Evolutionary conservation across 208 protist genomes (phyloP).

Genomic region (Trypanosomatidae sp.): DNA sequence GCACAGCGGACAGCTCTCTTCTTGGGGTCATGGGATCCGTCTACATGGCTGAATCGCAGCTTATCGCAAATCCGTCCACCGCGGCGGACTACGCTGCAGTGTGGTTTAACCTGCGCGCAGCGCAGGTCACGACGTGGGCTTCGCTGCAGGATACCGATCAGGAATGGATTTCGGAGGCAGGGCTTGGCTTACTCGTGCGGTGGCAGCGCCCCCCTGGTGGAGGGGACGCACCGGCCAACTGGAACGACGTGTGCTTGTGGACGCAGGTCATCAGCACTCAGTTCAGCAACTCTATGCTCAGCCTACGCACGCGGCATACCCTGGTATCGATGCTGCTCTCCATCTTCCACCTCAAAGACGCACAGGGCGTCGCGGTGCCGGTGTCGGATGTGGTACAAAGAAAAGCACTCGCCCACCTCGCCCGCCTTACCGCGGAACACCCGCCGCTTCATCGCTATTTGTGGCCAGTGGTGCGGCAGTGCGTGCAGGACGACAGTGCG

Average conservation of each 20-base stretch:
- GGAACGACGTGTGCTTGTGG: slow-evolving; percentile 38
- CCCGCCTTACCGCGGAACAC: slow-evolving; percentile 46
- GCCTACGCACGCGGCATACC: slow-evolving; percentile 40
- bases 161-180: slow-evolving; percentile 1
- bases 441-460: slow-evolving; percentile 60
- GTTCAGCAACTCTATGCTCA: slow-evolving; percentile 46
- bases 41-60: slow-evolving; percentile 40
- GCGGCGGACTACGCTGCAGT: slow-evolving; percentile 29
- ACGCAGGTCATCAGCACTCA: slow-evolving; percentile 37
- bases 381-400: slow-evolving; percentile 45
- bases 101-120: slow-evolving; percentile 61
- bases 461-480: slow-evolving; percentile 71
- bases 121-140: slow-evolving; percentile 57
- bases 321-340: slow-evolving; percentile 68
- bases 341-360: slow-evolving; percentile 58
- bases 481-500: slow-evolving; percentile 67
- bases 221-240: slow-evolving; percentile 4
- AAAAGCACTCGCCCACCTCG: slow-evolving; percentile 55
- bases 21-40: slow-evolving; percentile 16
- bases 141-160: slow-evolving; percentile 16
- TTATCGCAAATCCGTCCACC: slow-evolving; percentile 24
- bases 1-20: neutral
- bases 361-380: slow-evolving; percentile 27
- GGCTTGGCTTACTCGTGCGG: slow-evolving; percentile 13
- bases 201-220: slow-evolving; percentile 5